A percentile compares a stretch with the other conserved stretches of the same genome.
Evolutionary conservation across 371 early-diverging fungal genomes (phyloP).

Genomic region (Apophysomyces elegans): DNA sequence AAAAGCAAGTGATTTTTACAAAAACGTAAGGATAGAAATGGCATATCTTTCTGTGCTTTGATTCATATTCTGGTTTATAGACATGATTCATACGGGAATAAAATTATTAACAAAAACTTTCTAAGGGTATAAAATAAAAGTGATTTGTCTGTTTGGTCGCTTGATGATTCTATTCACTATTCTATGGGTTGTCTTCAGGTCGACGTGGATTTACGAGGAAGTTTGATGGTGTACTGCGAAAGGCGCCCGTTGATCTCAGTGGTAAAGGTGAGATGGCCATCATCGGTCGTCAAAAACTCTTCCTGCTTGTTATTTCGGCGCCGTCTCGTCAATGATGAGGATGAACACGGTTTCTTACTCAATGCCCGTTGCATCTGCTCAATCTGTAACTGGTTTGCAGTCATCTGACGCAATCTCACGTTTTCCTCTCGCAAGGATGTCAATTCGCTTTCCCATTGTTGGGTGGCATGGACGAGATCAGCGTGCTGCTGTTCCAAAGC

Average conservation of each 20-base stretch:
- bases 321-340: background rate
- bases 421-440: slow-evolving; percentile 27
- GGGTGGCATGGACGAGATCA: background rate
- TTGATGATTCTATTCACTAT: background rate
- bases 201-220: slow-evolving; percentile 17
- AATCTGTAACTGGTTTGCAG: slow-evolving; percentile 32
- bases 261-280: slow-evolving; percentile 45
- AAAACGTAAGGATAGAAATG: too few relatives aligned
- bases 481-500: slow-evolving; percentile 13
- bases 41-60: too few relatives aligned
- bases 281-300: slow-evolving; percentile 28
- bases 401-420: slow-evolving; percentile 30
- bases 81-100: too few relatives aligned
- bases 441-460: slow-evolving; percentile 4
- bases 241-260: slow-evolving; percentile 46
- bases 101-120: too few relatives aligned
- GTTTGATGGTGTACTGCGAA: slow-evolving; percentile 39
- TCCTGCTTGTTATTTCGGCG: background rate
- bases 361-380: slow-evolving; percentile 31
- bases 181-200: background rate
- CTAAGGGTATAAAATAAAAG: too few relatives aligned
- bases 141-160: background rate
- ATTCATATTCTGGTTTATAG: too few relatives aligned
- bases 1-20: too few relatives aligned
- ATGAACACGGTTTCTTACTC: background rate